Conservation (phyloP, 495 filamentous ascomycete species). For the Bathelium albidoporum region DNA sequence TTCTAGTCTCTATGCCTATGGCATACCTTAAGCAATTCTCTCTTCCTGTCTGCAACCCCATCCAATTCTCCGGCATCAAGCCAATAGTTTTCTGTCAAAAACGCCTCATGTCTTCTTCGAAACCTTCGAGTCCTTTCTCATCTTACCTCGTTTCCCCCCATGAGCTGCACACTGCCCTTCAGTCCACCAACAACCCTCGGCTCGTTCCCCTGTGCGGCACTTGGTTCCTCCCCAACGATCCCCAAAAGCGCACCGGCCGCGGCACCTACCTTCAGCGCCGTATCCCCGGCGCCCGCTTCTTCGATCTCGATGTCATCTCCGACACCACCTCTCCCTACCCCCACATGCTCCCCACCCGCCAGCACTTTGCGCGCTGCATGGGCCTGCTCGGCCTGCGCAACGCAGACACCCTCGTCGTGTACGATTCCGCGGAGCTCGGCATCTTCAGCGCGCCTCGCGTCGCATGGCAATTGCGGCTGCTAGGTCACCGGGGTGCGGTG, state of each 20-base stretch:
- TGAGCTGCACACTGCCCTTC: conserved; percentile 68
- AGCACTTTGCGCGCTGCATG: conserved; percentile 81
- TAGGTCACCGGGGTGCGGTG: conserved; percentile 73
- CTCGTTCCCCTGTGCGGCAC: conserved; percentile 81
- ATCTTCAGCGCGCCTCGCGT: conserved; percentile 91
- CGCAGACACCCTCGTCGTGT: conserved; percentile 86
- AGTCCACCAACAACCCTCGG: conserved; percentile 56
- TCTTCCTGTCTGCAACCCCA: conserved; percentile 8
- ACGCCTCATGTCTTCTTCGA: conserved; percentile 33
- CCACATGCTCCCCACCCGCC: conserved; percentile 84
- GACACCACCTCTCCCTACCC: conserved; percentile 82
- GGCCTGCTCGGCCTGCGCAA: conserved; percentile 69
- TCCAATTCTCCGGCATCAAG: conserved; percentile 7
- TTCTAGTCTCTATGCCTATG: background rate
- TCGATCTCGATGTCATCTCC: conserved; percentile 84
- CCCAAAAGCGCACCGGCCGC: conserved; percentile 59
- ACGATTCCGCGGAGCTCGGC: conserved; percentile 77
- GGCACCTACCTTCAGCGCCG: conserved; percentile 64
- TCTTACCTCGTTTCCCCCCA: conserved; percentile 77
- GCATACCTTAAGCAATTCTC: background rate
- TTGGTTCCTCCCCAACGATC: conserved; percentile 94
- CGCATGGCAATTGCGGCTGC: conserved; percentile 82
- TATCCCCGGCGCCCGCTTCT: conserved; percentile 87
- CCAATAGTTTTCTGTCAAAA: conserved; percentile 14
- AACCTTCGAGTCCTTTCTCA: conserved; percentile 39